Conservation (phyloP, 2,329 filamentous ascomycete genomes). For the Hypoxylon sp. region DNA sequence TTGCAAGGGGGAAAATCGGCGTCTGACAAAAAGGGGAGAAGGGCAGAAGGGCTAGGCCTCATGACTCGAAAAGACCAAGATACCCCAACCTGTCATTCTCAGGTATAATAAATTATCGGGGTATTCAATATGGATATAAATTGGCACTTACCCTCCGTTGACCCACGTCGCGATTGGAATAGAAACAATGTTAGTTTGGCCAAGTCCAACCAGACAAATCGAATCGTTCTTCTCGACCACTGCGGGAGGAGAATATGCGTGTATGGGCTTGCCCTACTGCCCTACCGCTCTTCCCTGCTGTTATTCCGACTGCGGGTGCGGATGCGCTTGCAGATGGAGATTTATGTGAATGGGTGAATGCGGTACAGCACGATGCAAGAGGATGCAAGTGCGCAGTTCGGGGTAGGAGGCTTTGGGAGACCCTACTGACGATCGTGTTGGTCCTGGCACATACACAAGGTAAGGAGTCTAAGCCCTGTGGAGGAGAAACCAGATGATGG, state of each 20-base stretch:
- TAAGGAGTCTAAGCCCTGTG: slow-evolving; percentile 28
- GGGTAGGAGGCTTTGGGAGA: slow-evolving; percentile 28
- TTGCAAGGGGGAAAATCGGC: slow-evolving; percentile 10
- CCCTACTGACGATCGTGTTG: slow-evolving; percentile 37
- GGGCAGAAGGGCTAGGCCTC: slow-evolving; percentile 11
- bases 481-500: slow-evolving; percentile 31
- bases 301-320: slow-evolving; percentile 25
- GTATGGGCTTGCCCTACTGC: slow-evolving; percentile 25
- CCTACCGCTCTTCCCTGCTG: slow-evolving; percentile 17
- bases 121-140: slow-evolving; percentile 38
- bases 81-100: slow-evolving; percentile 31
- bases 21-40: slow-evolving; percentile 20
- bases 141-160: slow-evolving; percentile 40
- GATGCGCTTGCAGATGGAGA: slow-evolving; percentile 23
- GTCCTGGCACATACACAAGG: slow-evolving; percentile 35
- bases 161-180: slow-evolving; percentile 26
- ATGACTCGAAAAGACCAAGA: slow-evolving; percentile 28
- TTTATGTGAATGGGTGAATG: slow-evolving; percentile 18
- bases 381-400: slow-evolving; percentile 36
- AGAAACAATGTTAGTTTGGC: slow-evolving; percentile 29
- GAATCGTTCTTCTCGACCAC: slow-evolving; percentile 9
- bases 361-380: slow-evolving; percentile 40
- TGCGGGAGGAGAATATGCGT: slow-evolving; percentile 16
- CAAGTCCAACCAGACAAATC: slow-evolving; percentile 27
- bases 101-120: slow-evolving; percentile 40